Evolutionary conservation across 2,329 filamentous ascomycete species (phyloP).

Genomic region (Aspergillus fructus): DNA sequence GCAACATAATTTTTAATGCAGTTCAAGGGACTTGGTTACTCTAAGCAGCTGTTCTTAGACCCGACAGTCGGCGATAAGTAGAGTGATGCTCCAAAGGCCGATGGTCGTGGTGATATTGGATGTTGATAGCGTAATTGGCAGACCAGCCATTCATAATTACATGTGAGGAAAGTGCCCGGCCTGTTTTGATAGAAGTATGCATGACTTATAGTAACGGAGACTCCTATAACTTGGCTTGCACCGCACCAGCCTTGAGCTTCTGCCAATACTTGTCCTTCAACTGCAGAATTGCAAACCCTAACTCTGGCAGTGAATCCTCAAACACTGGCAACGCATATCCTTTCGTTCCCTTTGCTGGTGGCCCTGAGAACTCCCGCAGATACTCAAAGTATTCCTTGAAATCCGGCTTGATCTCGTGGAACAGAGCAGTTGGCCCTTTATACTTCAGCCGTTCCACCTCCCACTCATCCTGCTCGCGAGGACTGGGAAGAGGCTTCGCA

Average conservation of each 20-base stretch:
- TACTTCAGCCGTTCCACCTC: conserved; percentile 23
- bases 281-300: conserved; percentile 20
- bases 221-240: not conserved
- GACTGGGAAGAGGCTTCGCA: conserved; percentile 18
- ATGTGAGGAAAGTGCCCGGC: no score
- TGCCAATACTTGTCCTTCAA: conserved; percentile 22
- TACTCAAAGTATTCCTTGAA: conserved; percentile 43
- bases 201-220: no score
- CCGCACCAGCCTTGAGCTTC: conserved; percentile 3
- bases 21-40: not conserved
- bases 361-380: conserved; percentile 39
- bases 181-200: no score
- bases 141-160: no score
- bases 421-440: conserved; percentile 20
- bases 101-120: not conserved
- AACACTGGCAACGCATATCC: conserved; percentile 39
- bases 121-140: no score
- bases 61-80: not conserved
- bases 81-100: not conserved
- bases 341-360: conserved; percentile 36
- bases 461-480: conserved; percentile 26
- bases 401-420: conserved; percentile 30
- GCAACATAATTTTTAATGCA: conserved; percentile 3
- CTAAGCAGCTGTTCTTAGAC: no score
- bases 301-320: conserved; percentile 35